phyloP scores from a whole-genome alignment of 2,329 filamentous ascomycete species.

The Fusarium torulosum region DNA sequence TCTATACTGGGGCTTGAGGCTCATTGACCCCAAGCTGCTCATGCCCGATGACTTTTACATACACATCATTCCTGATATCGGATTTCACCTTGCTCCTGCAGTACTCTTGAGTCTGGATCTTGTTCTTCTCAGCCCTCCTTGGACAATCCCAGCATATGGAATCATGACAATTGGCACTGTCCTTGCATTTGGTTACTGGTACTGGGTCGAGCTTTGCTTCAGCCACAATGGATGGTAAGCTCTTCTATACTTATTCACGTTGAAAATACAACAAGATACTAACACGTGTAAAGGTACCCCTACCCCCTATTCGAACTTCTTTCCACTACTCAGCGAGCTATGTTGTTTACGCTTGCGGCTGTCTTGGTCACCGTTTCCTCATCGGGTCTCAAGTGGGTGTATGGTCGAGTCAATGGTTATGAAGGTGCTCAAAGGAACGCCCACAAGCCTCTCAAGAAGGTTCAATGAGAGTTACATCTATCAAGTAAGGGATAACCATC shows the following conservation, averaged over 20 bases:
- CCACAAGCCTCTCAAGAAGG: slow-evolving; percentile 51
- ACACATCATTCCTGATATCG: slow-evolving; percentile 68
- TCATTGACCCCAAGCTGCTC: slow-evolving; percentile 66
- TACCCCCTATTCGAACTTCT: slow-evolving; percentile 86
- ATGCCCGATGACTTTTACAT: slow-evolving; percentile 68
- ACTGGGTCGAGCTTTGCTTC: slow-evolving; percentile 81
- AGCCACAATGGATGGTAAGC: slow-evolving; percentile 73
- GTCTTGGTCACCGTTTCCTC: slow-evolving; percentile 79
- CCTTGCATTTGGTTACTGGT: slow-evolving; percentile 78
- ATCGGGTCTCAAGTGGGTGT: slow-evolving; percentile 74
- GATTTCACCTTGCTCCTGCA: slow-evolving; percentile 75
- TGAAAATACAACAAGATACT: slow-evolving; percentile 1
- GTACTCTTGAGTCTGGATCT: slow-evolving; percentile 74
- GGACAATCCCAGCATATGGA: slow-evolving; percentile 72
- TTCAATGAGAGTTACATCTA: slow-evolving; percentile 39
- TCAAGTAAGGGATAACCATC: not conserved
- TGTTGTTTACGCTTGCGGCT: slow-evolving; percentile 78
- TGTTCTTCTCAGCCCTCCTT: slow-evolving; percentile 78
- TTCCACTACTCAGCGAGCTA: slow-evolving; percentile 72
- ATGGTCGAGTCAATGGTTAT: slow-evolving; percentile 74
- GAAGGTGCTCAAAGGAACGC: slow-evolving; percentile 52
- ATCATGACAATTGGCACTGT: slow-evolving; percentile 68
- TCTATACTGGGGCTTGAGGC: slow-evolving; percentile 78
- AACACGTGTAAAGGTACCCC: slow-evolving; percentile 71
- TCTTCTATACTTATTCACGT: not conserved